These are phyloP conservation scores for Ceratobasidium sp. DNA, from an alignment of 1,284 basidiomycete genomes.

Conservation along the genomic window DNA sequence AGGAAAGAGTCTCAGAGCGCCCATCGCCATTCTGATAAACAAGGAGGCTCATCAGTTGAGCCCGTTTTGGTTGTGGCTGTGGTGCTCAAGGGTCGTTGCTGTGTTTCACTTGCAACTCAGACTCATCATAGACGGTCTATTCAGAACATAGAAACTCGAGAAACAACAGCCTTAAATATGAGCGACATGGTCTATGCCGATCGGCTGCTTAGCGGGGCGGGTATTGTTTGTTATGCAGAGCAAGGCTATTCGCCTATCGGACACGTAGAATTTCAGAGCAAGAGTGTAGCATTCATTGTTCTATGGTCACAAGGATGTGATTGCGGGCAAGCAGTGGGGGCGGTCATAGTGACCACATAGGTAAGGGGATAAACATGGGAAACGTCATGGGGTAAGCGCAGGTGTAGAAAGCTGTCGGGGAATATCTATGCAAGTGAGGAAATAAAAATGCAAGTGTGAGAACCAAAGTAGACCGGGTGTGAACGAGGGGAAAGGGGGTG, in stretches of 20 bases:
- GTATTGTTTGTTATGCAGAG: background rate
- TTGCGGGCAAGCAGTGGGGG: slow-evolving; percentile 16
- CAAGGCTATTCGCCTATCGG: background rate
- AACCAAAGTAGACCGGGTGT: background rate
- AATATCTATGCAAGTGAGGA: slow-evolving; percentile 26
- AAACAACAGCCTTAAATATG: too few relatives aligned
- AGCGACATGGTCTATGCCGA: too few relatives aligned
- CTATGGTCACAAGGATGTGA: slow-evolving; percentile 19
- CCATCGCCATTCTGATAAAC: too few relatives aligned
- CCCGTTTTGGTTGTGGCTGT: too few relatives aligned
- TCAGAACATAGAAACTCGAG: too few relatives aligned
- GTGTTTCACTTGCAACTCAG: too few relatives aligned
- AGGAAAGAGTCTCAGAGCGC: too few relatives aligned
- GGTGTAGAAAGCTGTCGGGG: background rate
- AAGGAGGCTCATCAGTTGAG: too few relatives aligned
- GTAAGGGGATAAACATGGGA: background rate
- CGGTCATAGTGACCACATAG: slow-evolving; percentile 13
- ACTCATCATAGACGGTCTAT: too few relatives aligned
- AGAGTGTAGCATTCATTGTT: slow-evolving; percentile 2
- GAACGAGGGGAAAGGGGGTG: background rate
- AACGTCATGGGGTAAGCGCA: background rate
- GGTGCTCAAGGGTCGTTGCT: too few relatives aligned
- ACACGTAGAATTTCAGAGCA: background rate
- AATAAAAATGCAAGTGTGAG: slow-evolving; percentile 24
- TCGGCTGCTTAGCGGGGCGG: too few relatives aligned